These are phyloP conservation scores for Hypsizygus marmoreus DNA, from an alignment of 768 basidiomycete genomes.

Conservation along the genomic window DNA sequence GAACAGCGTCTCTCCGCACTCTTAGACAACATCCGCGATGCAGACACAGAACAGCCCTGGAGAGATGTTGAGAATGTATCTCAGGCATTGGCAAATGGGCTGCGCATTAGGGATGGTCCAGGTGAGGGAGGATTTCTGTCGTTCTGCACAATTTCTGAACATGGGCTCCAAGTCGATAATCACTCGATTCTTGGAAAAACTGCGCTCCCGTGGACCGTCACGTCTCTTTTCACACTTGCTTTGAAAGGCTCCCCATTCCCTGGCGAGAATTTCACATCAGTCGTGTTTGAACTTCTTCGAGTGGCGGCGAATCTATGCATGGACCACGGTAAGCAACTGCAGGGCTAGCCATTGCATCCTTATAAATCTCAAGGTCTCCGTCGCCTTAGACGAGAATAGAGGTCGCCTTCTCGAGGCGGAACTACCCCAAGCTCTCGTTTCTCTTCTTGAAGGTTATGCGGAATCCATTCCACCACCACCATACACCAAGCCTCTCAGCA, in stretches of 20 bases:
- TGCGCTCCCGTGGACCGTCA: slow-evolving; percentile 64
- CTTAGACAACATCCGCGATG: slow-evolving; percentile 33
- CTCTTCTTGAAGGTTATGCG: slow-evolving; percentile 69
- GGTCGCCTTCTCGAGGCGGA: slow-evolving; percentile 68
- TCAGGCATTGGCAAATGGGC: slow-evolving; percentile 59
- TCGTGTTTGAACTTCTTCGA: slow-evolving; percentile 69
- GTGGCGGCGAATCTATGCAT: slow-evolving; percentile 84
- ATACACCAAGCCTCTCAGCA: slow-evolving; percentile 41
- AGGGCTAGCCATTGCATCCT: neutral
- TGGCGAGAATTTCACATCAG: slow-evolving; percentile 44
- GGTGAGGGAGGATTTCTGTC: slow-evolving; percentile 34
- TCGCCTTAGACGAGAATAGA: slow-evolving; percentile 70
- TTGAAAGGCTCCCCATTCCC: slow-evolving; percentile 52
- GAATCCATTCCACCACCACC: slow-evolving; percentile 42
- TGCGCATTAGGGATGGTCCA: slow-evolving; percentile 56
- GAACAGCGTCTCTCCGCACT: slow-evolving; percentile 28
- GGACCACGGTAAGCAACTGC: slow-evolving; percentile 64
- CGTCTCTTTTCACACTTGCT: slow-evolving; percentile 58
- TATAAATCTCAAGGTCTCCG: no score
- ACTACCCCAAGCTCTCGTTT: slow-evolving; percentile 66
- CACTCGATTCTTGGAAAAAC: slow-evolving; percentile 70
- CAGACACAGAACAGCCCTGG: slow-evolving; percentile 47
- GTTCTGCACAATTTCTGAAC: slow-evolving; percentile 3
- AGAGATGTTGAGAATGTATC: slow-evolving; percentile 50
- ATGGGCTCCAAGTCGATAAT: slow-evolving; percentile 55